Percentiles rank a stretch among this genome's conserved stretches.
These are phyloP conservation scores for Lojkania enalia DNA, from an alignment of 2,329 filamentous ascomycete species.

Conservation along the genomic window DNA sequence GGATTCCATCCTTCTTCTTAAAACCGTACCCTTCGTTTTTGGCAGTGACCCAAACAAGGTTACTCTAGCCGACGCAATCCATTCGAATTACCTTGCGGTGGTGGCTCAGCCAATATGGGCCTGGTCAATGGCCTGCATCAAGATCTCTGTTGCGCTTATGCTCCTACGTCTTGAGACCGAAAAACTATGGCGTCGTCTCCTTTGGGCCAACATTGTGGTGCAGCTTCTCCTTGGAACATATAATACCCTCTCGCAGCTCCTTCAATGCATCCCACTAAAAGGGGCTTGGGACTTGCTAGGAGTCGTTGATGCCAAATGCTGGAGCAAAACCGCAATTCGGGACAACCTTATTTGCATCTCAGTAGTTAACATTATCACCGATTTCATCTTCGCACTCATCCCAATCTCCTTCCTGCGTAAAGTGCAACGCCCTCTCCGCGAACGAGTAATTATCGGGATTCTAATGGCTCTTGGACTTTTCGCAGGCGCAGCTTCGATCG, in stretches of 20 bases:
- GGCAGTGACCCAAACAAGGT: not conserved
- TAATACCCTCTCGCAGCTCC: slow-evolving; percentile 17
- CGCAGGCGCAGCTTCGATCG: slow-evolving; percentile 18
- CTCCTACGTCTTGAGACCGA: slow-evolving; percentile 21
- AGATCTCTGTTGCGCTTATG: slow-evolving; percentile 22
- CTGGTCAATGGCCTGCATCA: slow-evolving; percentile 21
- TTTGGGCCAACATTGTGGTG: slow-evolving; percentile 19
- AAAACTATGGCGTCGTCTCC: slow-evolving; percentile 16
- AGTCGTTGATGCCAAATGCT: slow-evolving; percentile 15
- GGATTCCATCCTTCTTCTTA: slow-evolving; percentile 10
- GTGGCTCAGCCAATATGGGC: slow-evolving; percentile 20
- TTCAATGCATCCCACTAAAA: slow-evolving; percentile 22
- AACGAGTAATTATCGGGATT: slow-evolving; percentile 20
- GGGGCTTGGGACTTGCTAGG: slow-evolving; percentile 19
- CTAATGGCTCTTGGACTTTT: slow-evolving; percentile 26
- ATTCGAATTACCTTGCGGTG: slow-evolving; percentile 3
- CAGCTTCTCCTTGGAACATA: slow-evolving; percentile 17
- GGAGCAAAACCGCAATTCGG: slow-evolving; percentile 10
- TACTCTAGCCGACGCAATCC: slow-evolving; percentile 6
- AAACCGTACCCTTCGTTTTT: slow-evolving; percentile 10
- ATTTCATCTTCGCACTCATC: slow-evolving; percentile 22
- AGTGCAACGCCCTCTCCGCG: slow-evolving; percentile 21
- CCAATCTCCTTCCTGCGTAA: slow-evolving; percentile 26
- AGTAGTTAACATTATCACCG: slow-evolving; percentile 18
- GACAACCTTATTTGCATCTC: slow-evolving; percentile 15